Base-by-base conservation (phyloP, 2,329 filamentous ascomycete genomes). In the Cercospora berteroae region DNA sequence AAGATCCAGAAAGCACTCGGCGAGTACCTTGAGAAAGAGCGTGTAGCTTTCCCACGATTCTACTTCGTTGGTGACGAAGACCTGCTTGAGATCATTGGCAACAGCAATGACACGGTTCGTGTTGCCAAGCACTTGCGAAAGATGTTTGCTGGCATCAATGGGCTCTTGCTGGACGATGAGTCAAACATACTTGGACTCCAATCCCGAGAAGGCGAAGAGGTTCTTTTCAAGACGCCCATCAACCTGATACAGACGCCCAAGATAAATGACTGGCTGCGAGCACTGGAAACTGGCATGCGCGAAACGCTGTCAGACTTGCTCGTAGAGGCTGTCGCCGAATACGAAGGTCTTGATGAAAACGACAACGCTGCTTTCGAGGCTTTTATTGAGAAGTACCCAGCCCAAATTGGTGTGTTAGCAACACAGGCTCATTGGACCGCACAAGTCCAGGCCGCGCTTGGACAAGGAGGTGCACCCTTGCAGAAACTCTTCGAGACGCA, bases 1-100 rank as follows among this genome's bases (percentile, higher is more conserved):
- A 98, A 98, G 84, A 99, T 99, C 69, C 95, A 99, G 76, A 99
- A 99, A 81, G 96, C 96, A 2, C 87, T 99, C 9, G 95, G 95
- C 80, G 95, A 99, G 82, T 99, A 99, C 76, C 88, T 99, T 39
- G 96, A 99, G 80, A 94, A 95, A 76, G 95, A 99, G 81, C 90
- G 95, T 80, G 91, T 98, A 0, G 96, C 94, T 0, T 99, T 99
- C 82, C 95, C 95, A 55, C 89, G 95, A 67, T 99, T 99, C 84
- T 99, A 99, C 83, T 99, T 99, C 75, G 96, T 99, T 65, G 95
- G 95, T 79, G 96, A 99, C 75, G 96, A 99, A 77, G 95, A 99
- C 80, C 83, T 99, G 66, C 85, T 99, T 25, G 95, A 99, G 80
- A 99, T 99, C 81, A 99, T 99, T 71, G 95, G 95, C 77, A 99